Evolutionary conservation across 2,329 filamentous ascomycete species (phyloP).

Genomic region (Aspergillus sp.): DNA sequence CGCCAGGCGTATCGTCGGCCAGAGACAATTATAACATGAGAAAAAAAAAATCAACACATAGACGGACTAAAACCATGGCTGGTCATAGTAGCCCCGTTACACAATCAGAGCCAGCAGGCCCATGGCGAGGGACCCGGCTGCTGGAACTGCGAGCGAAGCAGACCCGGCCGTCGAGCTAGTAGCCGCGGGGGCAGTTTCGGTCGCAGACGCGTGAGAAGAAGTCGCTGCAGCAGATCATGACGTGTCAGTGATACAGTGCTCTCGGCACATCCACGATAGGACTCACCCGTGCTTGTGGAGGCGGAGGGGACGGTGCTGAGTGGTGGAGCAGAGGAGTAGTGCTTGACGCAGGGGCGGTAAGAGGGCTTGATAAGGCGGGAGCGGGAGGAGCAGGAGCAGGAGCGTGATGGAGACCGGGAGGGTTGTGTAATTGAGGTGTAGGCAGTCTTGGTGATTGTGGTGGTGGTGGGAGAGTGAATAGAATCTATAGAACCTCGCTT

Average conservation of each 20-base stretch:
- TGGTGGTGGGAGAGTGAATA: conserved; percentile 14
- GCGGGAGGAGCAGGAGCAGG: neutral
- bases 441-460: conserved; percentile 7
- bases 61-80: neutral
- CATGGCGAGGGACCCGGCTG: conserved; percentile 25
- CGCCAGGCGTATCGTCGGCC: neutral
- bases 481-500: conserved; percentile 22
- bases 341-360: conserved; percentile 14
- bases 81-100: conserved; percentile 12
- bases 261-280: neutral
- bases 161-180: conserved; percentile 26
- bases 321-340: conserved; percentile 15
- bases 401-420: conserved; percentile 7
- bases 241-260: conserved; percentile 10
- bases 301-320: conserved; percentile 21
- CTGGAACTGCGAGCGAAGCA: conserved; percentile 23
- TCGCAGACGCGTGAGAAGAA: conserved; percentile 12
- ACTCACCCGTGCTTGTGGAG: conserved; percentile 26
- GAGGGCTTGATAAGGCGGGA: conserved; percentile 4
- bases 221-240: conserved; percentile 1
- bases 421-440: conserved; percentile 1
- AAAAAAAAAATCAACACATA: neutral
- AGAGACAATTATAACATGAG: neutral
- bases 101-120: conserved; percentile 25
- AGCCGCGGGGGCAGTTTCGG: conserved; percentile 15